Evolutionary conservation across 176 grass and related monocot species (phyloP).

Genomic region (Pharus latifolius): DNA sequence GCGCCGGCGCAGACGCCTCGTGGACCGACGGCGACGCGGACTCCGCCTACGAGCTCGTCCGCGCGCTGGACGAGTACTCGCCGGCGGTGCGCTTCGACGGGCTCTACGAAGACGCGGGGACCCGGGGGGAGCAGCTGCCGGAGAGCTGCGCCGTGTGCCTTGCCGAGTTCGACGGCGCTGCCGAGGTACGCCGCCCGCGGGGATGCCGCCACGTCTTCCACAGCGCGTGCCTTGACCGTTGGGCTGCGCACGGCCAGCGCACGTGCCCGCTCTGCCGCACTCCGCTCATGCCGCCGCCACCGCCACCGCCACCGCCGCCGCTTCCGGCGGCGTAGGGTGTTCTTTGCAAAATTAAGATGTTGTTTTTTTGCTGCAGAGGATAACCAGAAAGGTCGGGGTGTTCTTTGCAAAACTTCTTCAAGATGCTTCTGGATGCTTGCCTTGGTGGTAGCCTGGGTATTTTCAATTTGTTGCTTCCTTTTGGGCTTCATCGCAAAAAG

Average conservation of each 20-base stretch:
- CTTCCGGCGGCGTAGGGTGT: neutral
- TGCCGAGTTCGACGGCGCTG: slow-evolving; percentile 28
- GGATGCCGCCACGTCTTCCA: slow-evolving; percentile 50
- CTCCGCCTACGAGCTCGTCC: neutral
- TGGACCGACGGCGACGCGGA: neutral
- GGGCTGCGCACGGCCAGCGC: slow-evolving; percentile 31
- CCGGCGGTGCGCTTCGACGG: slow-evolving; percentile 29
- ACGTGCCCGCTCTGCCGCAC: slow-evolving; percentile 46
- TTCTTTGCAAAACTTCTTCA: too few relatives aligned
- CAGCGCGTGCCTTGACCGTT: slow-evolving; percentile 39
- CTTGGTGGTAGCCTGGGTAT: too few relatives aligned
- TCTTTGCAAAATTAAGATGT: too few relatives aligned
- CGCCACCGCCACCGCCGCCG: neutral
- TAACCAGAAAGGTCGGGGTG: too few relatives aligned
- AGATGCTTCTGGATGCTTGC: too few relatives aligned
- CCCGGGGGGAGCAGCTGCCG: too few relatives aligned
- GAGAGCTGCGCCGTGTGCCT: slow-evolving; percentile 41
- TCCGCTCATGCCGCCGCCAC: slow-evolving; percentile 18
- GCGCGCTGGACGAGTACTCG: neutral
- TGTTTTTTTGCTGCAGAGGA: too few relatives aligned
- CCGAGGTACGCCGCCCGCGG: slow-evolving; percentile 30
- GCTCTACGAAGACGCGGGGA: neutral
- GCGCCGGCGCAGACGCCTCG: neutral
- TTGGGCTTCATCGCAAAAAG: too few relatives aligned
- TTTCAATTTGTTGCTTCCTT: too few relatives aligned